Base-by-base conservation (phyloP, 495 filamentous ascomycete species). In the Podospora pseudopauciseta region DNA sequence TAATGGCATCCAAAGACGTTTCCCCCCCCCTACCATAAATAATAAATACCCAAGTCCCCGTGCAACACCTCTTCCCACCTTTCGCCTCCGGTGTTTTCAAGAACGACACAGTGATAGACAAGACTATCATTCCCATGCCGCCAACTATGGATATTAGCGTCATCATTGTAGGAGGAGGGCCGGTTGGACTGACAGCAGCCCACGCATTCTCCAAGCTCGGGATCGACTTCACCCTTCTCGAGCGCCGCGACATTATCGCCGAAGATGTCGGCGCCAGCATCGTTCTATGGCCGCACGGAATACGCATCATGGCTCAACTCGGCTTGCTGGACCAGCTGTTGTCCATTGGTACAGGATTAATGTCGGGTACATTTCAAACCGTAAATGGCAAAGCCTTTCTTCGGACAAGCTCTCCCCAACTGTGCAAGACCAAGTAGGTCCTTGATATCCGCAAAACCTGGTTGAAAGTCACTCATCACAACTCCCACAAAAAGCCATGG, bases 151-250 rank as follows among this genome's bases (percentile, higher is more conserved):
- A 59, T 20, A 66, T 70, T 49, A 70, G 63, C 23, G 68, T 64
- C 11, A 67, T 70, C 44, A 81, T 88, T 58, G 82, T 83, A 4
- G 86, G 85, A 16, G 85, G 82, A 6, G 81, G 80, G 2, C 77
- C 86, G 6, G 76, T 81, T 2, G 83, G 83, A 0, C 72, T 88
- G 5, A 82, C 81, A 1, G 68, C 84, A 1, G 83, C 85, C 0
- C 80, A 85, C 60, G 75, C 73, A 18, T 75, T 88, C n/a, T 66
- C 76, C 0, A 71, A 74, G 49, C 75, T 75, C 3, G 74, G 73
- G 18, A 85, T 88, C 65, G 82, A 85, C 64, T 83, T 80, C 60
- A 70, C 83, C 6, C 64, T 88, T 1, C 74, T 87, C 3, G 86
- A 87, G 70, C 69, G 70, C 19, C 69, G 75, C n/a, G 44, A 60